Conservation (phyloP, 169 alveolate species). For the Eimeria maxima region DNA sequence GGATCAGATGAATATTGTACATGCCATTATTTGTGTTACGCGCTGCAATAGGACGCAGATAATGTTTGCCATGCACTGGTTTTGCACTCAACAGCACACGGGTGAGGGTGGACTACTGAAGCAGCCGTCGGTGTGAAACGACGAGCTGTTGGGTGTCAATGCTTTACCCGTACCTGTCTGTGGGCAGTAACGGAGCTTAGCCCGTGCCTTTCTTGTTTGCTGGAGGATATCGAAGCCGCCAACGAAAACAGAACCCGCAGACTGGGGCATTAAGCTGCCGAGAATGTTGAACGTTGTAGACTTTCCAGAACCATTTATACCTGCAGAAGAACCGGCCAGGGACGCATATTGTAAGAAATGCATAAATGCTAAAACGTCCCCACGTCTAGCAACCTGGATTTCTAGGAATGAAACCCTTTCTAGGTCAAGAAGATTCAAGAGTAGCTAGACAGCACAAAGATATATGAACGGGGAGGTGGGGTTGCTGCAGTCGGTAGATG, state of each 20-base stretch:
- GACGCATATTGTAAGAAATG: neutral
- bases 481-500: neutral
- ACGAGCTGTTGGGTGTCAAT: neutral
- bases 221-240: constrained; percentile 31
- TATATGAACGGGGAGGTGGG: neutral
- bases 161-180: constrained; percentile 10
- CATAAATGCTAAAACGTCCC: neutral
- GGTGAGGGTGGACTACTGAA: neutral
- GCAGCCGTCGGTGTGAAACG: neutral
- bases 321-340: neutral
- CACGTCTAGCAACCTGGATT: neutral
- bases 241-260: constrained; percentile 62
- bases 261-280: constrained; percentile 59
- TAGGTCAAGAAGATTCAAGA: neutral
- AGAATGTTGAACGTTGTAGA: constrained; percentile 71
- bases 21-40: neutral
- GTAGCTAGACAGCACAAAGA: neutral
- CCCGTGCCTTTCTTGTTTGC: constrained; percentile 44
- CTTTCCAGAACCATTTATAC: constrained; percentile 73
- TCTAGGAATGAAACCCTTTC: too few relatives aligned
- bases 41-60: neutral
- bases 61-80: neutral
- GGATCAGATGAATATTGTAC: neutral
- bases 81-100: neutral
- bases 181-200: constrained; percentile 64